Base-by-base conservation (phyloP, 352 stramenopile genomes). In the Pythium phragmiticola region DNA sequence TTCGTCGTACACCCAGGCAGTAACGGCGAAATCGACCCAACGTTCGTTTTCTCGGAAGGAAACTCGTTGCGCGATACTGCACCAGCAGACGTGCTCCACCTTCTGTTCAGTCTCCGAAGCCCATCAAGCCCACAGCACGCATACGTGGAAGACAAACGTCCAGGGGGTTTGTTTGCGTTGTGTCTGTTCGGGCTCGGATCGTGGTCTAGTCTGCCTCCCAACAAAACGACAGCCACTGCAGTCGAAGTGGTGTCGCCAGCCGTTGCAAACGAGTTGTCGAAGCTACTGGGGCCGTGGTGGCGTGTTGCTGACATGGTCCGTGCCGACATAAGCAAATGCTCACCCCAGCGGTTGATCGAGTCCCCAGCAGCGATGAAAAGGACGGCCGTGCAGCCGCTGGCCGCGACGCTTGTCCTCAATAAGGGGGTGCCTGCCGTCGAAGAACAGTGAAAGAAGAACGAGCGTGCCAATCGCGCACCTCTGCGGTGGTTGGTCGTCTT, bases 221-320 rank as follows among this genome's bases (percentile, higher is more conserved):
- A 19, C 4, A 39, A 19, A 34, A 14, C n/a, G n/a, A 7, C 19
- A 2, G 3, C 7, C 34, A 11, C 23, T 6, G 3, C 37, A 13
- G 53, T 60, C 19, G 37, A 49, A 41, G 53, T 60, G 23, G 39
- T 60, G 21, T 60, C 53, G 6, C 4, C 42, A 1, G 23, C 4
- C 12, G 26, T 60, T 3, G 37, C 26, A 11, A 28, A 41, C 4
- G 21, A 49, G 26, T 39, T 60, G 4, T 9, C 14, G 7, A 46
- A 16, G 9, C 3, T 60, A 26, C 37, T 51, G 21, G 16, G 14
- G 21, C 23, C 21, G 4, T 50, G 39, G 53, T 51, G 53, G 39
- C n/a, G 17, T 17, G 37, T 60, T 14, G 28, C 6, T 13, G 53
- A 60, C 19, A 36, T 21, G 12, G 39, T 60, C 6, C 21, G 42